These are phyloP conservation scores for Camellia oleifera DNA, from an alignment of 179 eudicot species.

Conservation along the genomic window DNA sequence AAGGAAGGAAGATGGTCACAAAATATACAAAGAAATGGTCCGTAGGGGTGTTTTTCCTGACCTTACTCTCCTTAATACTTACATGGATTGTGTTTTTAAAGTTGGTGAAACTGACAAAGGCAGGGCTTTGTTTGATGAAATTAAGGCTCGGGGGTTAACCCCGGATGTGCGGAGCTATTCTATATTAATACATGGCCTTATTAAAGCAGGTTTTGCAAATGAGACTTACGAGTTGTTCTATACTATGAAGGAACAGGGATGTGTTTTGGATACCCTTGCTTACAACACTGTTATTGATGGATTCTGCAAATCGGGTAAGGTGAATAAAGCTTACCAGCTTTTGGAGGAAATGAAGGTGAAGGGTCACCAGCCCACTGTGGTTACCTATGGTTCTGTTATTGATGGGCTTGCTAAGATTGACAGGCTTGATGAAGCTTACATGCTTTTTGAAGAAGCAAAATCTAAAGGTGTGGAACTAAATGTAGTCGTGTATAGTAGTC, in stretches of 20 bases:
- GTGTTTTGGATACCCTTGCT: slow-evolving; percentile 70
- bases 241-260: slow-evolving; percentile 84
- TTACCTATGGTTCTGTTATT: slow-evolving; percentile 88
- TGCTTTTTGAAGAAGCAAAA: slow-evolving; percentile 99
- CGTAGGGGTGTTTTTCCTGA: slow-evolving; percentile 70
- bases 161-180: slow-evolving; percentile 90
- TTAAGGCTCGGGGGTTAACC: slow-evolving; percentile 54
- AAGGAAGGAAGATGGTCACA: slow-evolving; percentile 83
- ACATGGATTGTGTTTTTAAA: slow-evolving; percentile 94
- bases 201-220: slow-evolving; percentile 82
- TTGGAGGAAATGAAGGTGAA: slow-evolving; percentile 92
- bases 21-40: slow-evolving; percentile 89
- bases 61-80: slow-evolving; percentile 76
- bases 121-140: slow-evolving; percentile 75
- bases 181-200: slow-evolving; percentile 81
- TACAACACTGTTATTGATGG: slow-evolving; percentile 91
- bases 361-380: slow-evolving; percentile 70
- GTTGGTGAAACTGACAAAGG: slow-evolving; percentile 86
- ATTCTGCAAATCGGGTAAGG: slow-evolving; percentile 87
- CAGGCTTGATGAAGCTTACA: slow-evolving; percentile 96
- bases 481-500: slow-evolving; percentile 76
- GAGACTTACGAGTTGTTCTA: slow-evolving; percentile 73
- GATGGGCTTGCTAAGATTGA: slow-evolving; percentile 96
- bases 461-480: slow-evolving; percentile 64
- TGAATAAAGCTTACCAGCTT: slow-evolving; percentile 89